These are phyloP conservation scores for Arbutus unedo DNA, from an alignment of 148 eudicot genomes.

Conservation along the genomic window DNA sequence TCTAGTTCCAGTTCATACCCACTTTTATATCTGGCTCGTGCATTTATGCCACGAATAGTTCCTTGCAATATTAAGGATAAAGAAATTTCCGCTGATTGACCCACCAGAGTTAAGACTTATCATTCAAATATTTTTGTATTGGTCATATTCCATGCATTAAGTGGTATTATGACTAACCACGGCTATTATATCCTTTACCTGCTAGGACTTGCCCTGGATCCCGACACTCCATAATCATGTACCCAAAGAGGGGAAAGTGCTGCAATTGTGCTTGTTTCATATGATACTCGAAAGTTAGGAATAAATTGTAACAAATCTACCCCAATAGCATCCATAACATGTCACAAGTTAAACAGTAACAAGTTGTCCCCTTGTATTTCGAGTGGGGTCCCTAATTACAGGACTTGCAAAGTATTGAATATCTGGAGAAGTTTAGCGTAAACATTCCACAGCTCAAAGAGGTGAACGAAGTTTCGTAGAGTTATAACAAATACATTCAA, in stretches of 20 bases:
- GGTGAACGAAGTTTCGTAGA: background rate
- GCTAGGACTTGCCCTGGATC: background rate
- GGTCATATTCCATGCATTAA: background rate
- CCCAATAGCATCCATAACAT: background rate
- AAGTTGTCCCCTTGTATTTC: background rate
- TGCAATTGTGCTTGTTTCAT: background rate
- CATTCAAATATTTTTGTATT: background rate
- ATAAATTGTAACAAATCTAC: background rate
- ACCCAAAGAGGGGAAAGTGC: background rate
- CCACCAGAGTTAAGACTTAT: background rate
- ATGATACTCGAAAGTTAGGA: background rate
- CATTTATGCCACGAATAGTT: background rate
- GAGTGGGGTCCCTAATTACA: background rate
- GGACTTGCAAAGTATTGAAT: background rate
- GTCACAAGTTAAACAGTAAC: background rate
- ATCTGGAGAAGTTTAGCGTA: background rate
- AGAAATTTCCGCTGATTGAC: background rate
- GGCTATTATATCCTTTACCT: background rate
- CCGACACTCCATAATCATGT: background rate
- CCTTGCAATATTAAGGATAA: background rate
- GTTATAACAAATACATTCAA: background rate
- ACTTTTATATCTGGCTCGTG: background rate
- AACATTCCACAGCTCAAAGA: background rate
- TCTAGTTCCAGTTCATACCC: background rate
- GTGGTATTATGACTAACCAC: background rate